Percentiles rank a stretch among this genome's conserved stretches.
These are phyloP conservation scores for Epichloe elymi DNA, from an alignment of 2,329 filamentous ascomycete genomes.

Conservation along the genomic window DNA sequence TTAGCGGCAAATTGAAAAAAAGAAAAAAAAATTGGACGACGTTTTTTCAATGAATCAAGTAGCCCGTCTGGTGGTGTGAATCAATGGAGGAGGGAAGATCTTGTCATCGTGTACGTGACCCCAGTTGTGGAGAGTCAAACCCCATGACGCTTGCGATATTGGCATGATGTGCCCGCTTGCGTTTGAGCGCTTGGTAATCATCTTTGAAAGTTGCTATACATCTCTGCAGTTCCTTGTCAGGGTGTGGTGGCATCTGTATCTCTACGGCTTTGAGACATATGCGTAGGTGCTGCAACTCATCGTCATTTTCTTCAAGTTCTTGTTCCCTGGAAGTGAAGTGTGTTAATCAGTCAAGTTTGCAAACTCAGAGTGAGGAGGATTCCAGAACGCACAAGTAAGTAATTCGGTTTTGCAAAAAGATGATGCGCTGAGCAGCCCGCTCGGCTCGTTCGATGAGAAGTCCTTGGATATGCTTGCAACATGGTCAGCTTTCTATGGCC, in stretches of 20 bases:
- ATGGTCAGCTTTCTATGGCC: neutral
- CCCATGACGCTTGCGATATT: conserved; percentile 17
- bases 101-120: conserved; percentile 10
- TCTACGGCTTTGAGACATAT: conserved; percentile 51
- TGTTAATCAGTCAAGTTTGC: neutral
- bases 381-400: conserved; percentile 36
- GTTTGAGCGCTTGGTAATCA: conserved; percentile 40
- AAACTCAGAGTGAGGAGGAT: neutral
- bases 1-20: neutral
- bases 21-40: neutral
- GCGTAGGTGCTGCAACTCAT: conserved; percentile 47
- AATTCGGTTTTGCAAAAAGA: conserved; percentile 47
- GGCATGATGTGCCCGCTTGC: conserved; percentile 25
- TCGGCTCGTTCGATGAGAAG: conserved; percentile 46
- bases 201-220: conserved; percentile 49
- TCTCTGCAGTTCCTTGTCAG: conserved; percentile 42
- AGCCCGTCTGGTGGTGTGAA: neutral
- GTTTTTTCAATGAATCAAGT: neutral
- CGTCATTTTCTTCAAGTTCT: conserved; percentile 42
- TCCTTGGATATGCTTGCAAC: conserved; percentile 44
- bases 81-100: neutral
- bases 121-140: conserved; percentile 14
- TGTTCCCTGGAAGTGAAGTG: conserved; percentile 30
- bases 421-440: conserved; percentile 42
- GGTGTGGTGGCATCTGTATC: conserved; percentile 39